Percentiles rank a stretch among this genome's conserved stretches.
Evolutionary conservation across 805 yeast genomes (phyloP).

Genomic region (Wickerhamomyces bovis): DNA sequence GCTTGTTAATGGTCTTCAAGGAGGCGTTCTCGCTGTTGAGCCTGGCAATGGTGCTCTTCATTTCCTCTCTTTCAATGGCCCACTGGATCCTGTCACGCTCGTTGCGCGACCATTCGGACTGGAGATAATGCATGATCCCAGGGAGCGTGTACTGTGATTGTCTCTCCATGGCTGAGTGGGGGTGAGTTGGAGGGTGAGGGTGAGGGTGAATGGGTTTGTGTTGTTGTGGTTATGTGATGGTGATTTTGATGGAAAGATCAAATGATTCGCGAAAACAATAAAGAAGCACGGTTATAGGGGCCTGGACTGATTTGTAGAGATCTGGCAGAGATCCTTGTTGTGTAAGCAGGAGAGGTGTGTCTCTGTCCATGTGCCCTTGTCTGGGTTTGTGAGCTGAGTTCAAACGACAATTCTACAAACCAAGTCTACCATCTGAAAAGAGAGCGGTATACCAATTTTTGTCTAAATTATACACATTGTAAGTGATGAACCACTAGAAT

Average conservation of each 20-base stretch:
- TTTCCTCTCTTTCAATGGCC: conserved; percentile 56
- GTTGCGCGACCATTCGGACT: conserved; percentile 54
- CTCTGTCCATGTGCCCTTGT: too few species aligned
- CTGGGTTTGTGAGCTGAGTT: too few species aligned
- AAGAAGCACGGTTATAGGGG: too few species aligned
- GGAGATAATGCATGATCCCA: conserved; percentile 60
- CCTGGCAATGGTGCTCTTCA: conserved; percentile 45
- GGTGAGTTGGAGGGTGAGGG: too few species aligned
- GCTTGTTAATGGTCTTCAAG: conserved; percentile 14
- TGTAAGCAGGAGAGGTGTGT: too few species aligned
- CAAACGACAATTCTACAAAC: too few species aligned
- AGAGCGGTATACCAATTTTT: neutral
- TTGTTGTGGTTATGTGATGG: too few species aligned
- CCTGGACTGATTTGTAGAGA: neutral
- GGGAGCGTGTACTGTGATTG: conserved; percentile 16
- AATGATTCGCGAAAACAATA: neutral
- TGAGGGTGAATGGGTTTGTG: too few species aligned
- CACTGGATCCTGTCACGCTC: conserved; percentile 56
- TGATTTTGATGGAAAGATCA: neutral
- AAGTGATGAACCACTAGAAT: neutral
- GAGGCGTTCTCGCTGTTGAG: conserved; percentile 49
- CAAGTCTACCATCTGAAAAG: neutral
- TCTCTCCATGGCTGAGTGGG: neutral
- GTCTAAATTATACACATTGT: neutral
- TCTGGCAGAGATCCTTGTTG: neutral